Evolutionary conservation across 495 filamentous ascomycete genomes (phyloP).

Genomic region (Talaromyces trachyspermus): DNA sequence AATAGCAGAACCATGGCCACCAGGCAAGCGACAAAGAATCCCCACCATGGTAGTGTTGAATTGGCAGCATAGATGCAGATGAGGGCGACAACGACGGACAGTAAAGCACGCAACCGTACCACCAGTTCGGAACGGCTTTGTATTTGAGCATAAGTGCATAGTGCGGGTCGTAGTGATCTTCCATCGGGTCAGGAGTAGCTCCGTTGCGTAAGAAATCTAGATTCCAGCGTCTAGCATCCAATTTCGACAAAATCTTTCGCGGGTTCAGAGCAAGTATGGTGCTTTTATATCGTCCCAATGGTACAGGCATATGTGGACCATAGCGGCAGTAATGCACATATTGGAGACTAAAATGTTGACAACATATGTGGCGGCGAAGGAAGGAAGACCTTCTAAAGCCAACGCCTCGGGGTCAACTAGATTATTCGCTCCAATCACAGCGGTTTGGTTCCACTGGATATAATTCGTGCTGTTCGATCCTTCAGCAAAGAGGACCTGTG

Average conservation of each 20-base stretch:
- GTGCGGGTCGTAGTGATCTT: slow-evolving; percentile 28
- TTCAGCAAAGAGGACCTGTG: slow-evolving; percentile 27
- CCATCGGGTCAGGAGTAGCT: slow-evolving; percentile 20
- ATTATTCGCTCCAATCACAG: too few relatives aligned
- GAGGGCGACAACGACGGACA: slow-evolving; percentile 37
- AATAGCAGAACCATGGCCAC: too few relatives aligned
- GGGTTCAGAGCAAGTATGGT: slow-evolving; percentile 27
- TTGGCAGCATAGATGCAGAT: slow-evolving; percentile 29
- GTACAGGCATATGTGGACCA: slow-evolving; percentile 13
- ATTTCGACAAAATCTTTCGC: too few relatives aligned
- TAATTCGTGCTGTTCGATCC: slow-evolving; percentile 14
- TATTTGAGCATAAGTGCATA: slow-evolving; percentile 34
- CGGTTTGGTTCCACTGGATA: too few relatives aligned
- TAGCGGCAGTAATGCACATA: slow-evolving; percentile 13
- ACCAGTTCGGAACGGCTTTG: slow-evolving; percentile 38
- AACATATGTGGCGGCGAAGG: slow-evolving; percentile 13
- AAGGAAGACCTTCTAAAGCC: too few relatives aligned
- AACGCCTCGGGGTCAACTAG: too few relatives aligned
- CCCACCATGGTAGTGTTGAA: slow-evolving; percentile 44
- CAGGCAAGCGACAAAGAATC: too few relatives aligned
- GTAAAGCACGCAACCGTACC: slow-evolving; percentile 34
- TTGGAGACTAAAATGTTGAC: slow-evolving; percentile 23
- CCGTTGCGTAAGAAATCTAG: too few relatives aligned
- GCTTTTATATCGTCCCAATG: too few relatives aligned
- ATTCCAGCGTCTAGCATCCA: too few relatives aligned